Percentiles rank a stretch among this genome's conserved stretches.
Evolutionary conservation across 148 eudicot genomes (phyloP).

Genomic region (Vaccinium vitisidaea): DNA sequence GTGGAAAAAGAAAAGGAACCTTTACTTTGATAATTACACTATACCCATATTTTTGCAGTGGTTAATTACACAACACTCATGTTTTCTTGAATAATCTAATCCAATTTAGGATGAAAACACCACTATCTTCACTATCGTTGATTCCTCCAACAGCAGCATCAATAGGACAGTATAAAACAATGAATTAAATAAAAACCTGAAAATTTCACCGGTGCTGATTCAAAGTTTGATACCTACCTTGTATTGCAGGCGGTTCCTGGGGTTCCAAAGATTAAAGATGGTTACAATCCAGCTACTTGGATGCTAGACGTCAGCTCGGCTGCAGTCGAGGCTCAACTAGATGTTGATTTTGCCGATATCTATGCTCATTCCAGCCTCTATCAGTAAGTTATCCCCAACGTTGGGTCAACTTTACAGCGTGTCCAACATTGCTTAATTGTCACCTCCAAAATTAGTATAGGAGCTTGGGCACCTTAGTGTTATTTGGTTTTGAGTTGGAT

Average conservation of each 20-base stretch:
- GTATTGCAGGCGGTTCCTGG: conserved; percentile 35
- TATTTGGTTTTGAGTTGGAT: background rate
- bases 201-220: background rate
- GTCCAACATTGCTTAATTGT: background rate
- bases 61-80: background rate
- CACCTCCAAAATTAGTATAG: background rate
- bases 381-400: conserved; percentile 19
- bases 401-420: background rate
- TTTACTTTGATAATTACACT: background rate
- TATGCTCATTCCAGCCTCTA: conserved; percentile 37
- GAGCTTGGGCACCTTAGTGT: background rate
- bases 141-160: conserved; percentile 4
- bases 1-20: background rate
- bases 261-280: conserved; percentile 42
- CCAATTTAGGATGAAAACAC: background rate
- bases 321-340: conserved; percentile 38
- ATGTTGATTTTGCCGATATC: conserved; percentile 50
- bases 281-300: conserved; percentile 59
- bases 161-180: background rate
- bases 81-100: background rate
- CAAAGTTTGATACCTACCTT: background rate
- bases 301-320: conserved; percentile 48
- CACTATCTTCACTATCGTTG: background rate
- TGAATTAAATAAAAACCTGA: background rate
- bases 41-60: background rate